These are phyloP conservation scores for Erythrophleum ivorense DNA, from an alignment of 331 rosid species.

Conservation along the genomic window DNA sequence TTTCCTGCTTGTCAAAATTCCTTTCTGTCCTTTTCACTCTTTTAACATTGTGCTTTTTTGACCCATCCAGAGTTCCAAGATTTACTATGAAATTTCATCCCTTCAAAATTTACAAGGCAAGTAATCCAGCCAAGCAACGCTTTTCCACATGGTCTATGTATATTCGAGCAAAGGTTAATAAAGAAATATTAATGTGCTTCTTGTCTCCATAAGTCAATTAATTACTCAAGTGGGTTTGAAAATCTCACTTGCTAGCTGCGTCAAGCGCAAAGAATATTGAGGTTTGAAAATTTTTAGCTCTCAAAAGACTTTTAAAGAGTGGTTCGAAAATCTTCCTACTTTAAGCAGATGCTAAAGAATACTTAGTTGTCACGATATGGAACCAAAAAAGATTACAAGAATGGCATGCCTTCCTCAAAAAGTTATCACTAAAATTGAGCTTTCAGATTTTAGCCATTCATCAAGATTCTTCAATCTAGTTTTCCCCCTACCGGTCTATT, in stretches of 20 bases:
- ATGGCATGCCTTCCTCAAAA: neutral
- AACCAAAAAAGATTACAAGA: neutral
- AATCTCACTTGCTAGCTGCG: neutral
- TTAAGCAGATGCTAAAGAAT: neutral
- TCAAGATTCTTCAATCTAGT: too few species aligned
- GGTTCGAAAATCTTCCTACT: neutral
- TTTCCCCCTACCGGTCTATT: too few species aligned
- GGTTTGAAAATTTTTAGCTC: neutral
- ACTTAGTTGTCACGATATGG: neutral
- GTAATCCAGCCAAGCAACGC: too few species aligned
- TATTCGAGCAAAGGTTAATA: neutral
- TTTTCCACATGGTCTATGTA: too few species aligned
- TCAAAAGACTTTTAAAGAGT: too few species aligned
- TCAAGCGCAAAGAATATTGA: neutral
- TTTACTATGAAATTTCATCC: too few species aligned
- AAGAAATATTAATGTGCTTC: neutral
- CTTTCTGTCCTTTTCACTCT: neutral
- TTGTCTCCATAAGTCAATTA: neutral
- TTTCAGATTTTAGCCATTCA: too few species aligned
- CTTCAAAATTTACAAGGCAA: too few species aligned
- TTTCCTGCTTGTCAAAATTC: neutral
- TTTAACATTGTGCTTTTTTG: slow-evolving; percentile 5
- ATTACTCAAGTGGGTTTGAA: neutral
- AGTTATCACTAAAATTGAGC: neutral
- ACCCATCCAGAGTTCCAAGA: too few species aligned